Evolutionary conservation across 768 basidiomycete genomes (phyloP).

Genomic region (Lactarius indigo): DNA sequence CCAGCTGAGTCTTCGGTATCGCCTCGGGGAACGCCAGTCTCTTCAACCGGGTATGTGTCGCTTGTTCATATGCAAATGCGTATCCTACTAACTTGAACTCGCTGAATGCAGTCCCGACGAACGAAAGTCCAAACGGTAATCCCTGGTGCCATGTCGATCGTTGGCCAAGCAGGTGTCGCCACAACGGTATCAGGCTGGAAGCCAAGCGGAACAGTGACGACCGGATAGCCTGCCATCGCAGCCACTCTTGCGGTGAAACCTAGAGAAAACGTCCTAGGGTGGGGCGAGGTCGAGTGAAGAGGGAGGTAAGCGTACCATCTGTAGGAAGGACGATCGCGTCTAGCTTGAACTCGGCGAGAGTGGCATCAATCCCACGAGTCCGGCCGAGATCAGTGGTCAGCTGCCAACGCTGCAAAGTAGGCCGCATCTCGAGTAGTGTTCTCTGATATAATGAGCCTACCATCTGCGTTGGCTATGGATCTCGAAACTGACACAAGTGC

Average conservation of each 20-base stretch:
- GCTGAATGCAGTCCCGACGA: conserved; percentile 30
- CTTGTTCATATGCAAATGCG: conserved; percentile 33
- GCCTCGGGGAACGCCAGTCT: conserved; percentile 26
- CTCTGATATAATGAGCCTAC: conserved; percentile 32
- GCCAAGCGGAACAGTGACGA: conserved; percentile 29
- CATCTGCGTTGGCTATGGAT: not conserved
- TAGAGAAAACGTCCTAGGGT: not conserved
- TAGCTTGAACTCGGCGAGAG: conserved; percentile 32
- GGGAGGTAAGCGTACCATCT: conserved; percentile 28
- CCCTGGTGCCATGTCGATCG: conserved; percentile 28
- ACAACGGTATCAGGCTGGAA: conserved; percentile 28
- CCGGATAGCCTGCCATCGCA: conserved; percentile 28
- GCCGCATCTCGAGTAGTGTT: conserved; percentile 30
- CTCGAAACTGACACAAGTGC: not conserved
- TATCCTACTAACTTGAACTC: conserved; percentile 29
- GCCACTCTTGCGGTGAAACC: conserved; percentile 21
- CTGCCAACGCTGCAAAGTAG: conserved; percentile 33
- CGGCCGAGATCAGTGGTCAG: conserved; percentile 33
- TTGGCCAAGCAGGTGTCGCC: conserved; percentile 20
- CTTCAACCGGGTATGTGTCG: conserved; percentile 29
- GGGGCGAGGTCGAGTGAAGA: not conserved
- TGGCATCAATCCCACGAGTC: conserved; percentile 36
- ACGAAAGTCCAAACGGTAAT: conserved; percentile 29
- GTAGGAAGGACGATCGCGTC: conserved; percentile 36
- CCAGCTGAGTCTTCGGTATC: conserved; percentile 30